Evolutionary conservation across 2,329 filamentous ascomycete genomes (phyloP), one percentile per base, ranked within the genome.

Genomic region (Penicillium sp.): DNA sequence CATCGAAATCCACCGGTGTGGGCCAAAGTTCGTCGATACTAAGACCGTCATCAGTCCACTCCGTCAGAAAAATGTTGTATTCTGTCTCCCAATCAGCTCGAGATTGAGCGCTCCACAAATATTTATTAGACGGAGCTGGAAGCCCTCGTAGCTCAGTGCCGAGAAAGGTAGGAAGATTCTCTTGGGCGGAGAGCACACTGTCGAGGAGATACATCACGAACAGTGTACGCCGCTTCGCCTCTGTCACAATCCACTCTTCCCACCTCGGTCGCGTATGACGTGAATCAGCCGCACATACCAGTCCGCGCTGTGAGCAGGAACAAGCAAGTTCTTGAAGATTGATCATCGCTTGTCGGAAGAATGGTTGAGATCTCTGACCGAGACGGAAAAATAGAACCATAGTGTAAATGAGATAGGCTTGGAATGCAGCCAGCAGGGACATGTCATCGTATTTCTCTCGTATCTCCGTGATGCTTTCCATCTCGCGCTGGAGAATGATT

Each of bases 121-220:
- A 13, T 45, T 74, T 74, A 42, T 59, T 69, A 1, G 70, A 63
- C 0, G 79, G 75, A 1, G 76, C 77, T 0, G 71, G 75, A 2
- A 83, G 56, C 0, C 75, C 76, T 1, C 54, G 64, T n/a, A 83
- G 64, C 57, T 83, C 80, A 0, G 68, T 75, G 1, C 75, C 80
- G 0, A 82, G 65, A 48, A 77, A 81, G 0, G 73, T 78, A 0
- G 77, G 74, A 1, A 79, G 57, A 0, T 71, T 72, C 15, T 81
- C 74, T n/a, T 75, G 69, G 0, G 72, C 61, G 0, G 73, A 73
- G 1, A 82, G 70, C 0, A 81, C 62, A 47, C 75, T 80, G 54
- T 83, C 80, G 39, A 83, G 76, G 9, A 83, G 66, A 48, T 81
- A 83, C 74, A 81, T 79, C 1, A 73, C 71, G 52, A 73, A 82